Conservation (phyloP, 2,329 filamentous ascomycete species). For the Zymoseptoria passerinii region DNA sequence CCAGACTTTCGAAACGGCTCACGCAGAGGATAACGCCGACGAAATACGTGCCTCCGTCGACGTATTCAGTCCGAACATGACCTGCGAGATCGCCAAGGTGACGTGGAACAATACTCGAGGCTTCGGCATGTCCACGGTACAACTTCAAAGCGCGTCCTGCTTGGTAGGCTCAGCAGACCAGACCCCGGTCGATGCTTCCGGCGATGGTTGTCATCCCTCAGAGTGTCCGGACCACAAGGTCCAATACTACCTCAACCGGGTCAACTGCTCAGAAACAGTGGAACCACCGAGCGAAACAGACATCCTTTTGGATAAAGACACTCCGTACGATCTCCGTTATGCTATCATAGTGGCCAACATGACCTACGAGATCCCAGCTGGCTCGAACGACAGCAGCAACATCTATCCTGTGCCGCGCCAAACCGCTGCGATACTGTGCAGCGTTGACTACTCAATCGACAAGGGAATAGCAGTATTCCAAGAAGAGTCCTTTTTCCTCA, state of each 20-base stretch:
- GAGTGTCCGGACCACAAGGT: not conserved
- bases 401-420: not conserved
- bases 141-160: not conserved
- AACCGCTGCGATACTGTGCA: not conserved
- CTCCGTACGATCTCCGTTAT: not conserved
- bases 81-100: not conserved
- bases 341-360: conserved; percentile 1
- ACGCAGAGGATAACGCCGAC: not conserved
- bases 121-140: not conserved
- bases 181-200: not conserved
- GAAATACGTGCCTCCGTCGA: not conserved
- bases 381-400: not conserved
- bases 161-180: not conserved
- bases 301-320: not conserved
- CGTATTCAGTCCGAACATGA: not conserved
- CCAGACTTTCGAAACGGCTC: not conserved
- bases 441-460: not conserved
- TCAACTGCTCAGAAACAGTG: not conserved
- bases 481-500: not conserved
- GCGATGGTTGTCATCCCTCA: not conserved
- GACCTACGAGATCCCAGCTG: not conserved
- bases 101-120: not conserved
- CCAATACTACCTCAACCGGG: not conserved
- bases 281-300: not conserved
- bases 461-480: not conserved